Evolutionary conservation across 2,329 filamentous ascomycete species (phyloP), one percentile per base, ranked within the genome.

Genomic region (Monosporascus sp.): DNA sequence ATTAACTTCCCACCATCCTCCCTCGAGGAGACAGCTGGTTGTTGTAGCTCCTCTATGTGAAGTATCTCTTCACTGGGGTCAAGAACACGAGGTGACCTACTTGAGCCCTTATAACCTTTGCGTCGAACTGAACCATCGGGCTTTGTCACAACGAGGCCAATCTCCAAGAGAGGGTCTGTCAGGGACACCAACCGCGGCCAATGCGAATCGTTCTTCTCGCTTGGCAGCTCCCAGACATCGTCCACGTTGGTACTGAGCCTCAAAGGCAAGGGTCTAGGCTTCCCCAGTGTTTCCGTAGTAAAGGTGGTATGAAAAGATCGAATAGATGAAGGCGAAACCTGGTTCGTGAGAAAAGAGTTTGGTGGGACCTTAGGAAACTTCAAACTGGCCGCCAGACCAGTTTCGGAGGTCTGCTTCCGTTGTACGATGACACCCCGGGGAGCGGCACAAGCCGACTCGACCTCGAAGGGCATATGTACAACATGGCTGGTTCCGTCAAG

Each of bases 381-480:
- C 50, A 85, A 70, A 22, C 81, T 77, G 22, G 81, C 72, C 6
- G 81, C 72, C 2, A 74, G 72, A 9, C 74, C 63, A 53, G 69
- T 77, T 53, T 82, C 78, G 9, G 73, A 67, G 53, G 76, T 78
- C 42, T 85, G 76, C 66, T 88, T 96, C 55, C 92, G 81, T 70
- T 97, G 93, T 52, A 99, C 83, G 20, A 99, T 80, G 48, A 97
- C 79, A 25, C 94, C 94, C 34, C 84, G 79, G 6, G 91, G 88
- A 14, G 89, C 89, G 37, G 93, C 84, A 68, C 92, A 90, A 31
- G 89, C 91, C 50, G 84, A 84, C 66, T 96, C 90, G 42, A 97
- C 88, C 71, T 97, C 92, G 65, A 99, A 99, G 2, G 93, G 93
- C 65, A 99, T 83, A 68, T 96, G 90, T 47, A 97, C 80, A 54